Evolutionary conservation across 495 filamentous ascomycete genomes (phyloP).

Genomic region (Daldinia decipiens): DNA sequence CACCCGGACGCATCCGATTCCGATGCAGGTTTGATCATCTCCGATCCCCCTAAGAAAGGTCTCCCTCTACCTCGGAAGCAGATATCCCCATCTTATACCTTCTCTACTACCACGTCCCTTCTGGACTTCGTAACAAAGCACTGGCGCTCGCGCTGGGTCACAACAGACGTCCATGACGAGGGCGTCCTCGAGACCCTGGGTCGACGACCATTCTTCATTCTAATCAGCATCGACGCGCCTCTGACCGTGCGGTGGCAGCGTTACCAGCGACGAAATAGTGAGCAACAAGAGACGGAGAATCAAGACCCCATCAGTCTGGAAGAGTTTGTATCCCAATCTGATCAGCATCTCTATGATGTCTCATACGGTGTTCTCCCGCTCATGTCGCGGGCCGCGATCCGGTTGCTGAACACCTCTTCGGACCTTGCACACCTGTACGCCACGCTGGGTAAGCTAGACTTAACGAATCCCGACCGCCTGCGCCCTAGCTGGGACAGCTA

Average conservation of each 20-base stretch:
- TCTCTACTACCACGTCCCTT: conserved; percentile 68
- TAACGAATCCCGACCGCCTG: conserved; percentile 80
- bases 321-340: conserved; percentile 79
- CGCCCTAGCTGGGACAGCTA: conserved; percentile 97
- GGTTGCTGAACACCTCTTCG: conserved; percentile 83
- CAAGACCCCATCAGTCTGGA: conserved; percentile 68
- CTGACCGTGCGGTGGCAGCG: conserved; percentile 83
- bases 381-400: conserved; percentile 80
- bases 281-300: conserved; percentile 61
- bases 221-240: conserved; percentile 91
- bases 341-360: conserved; percentile 78
- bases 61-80: conserved; percentile 48
- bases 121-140: conserved; percentile 85
- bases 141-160: conserved; percentile 86
- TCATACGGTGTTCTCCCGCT: conserved; percentile 72
- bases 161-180: conserved; percentile 78
- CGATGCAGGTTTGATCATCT: conserved; percentile 46
- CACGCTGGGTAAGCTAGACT: conserved; percentile 73
- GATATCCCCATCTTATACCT: conserved; percentile 52
- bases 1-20: conserved; percentile 29
- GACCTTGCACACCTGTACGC: conserved; percentile 73
- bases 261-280: conserved; percentile 53
- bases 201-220: conserved; percentile 88
- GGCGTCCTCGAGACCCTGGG: conserved; percentile 73
- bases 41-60: conserved; percentile 11